These are phyloP conservation scores for Aspergillus transmontanensis DNA, from an alignment of 2,329 filamentous ascomycete genomes.

Conservation along the genomic window DNA sequence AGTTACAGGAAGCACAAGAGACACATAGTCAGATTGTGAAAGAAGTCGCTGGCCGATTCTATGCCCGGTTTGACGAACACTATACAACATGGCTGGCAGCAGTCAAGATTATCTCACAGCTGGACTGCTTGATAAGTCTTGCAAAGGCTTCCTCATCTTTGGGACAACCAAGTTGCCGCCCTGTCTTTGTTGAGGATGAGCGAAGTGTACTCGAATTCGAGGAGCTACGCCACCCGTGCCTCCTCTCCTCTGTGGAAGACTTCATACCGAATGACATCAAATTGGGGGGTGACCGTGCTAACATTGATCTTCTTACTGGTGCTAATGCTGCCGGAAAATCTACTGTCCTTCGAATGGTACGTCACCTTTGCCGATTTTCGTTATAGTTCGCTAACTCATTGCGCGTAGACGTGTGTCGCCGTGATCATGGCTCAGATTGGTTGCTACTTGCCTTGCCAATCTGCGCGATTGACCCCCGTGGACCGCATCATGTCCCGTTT, in stretches of 20 bases:
- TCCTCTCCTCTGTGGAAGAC: slow-evolving; percentile 83
- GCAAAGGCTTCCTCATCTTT: slow-evolving; percentile 84
- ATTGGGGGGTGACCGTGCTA: slow-evolving; percentile 77
- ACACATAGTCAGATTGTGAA: slow-evolving; percentile 89
- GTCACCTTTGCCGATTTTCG: slow-evolving; percentile 27
- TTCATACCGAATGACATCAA: slow-evolving; percentile 96
- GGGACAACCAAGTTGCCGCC: slow-evolving; percentile 85
- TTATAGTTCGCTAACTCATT: slow-evolving; percentile 25
- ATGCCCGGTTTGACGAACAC: slow-evolving; percentile 81
- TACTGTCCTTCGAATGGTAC: slow-evolving; percentile 89
- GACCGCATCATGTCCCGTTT: slow-evolving; percentile 99
- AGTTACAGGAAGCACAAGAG: slow-evolving; percentile 91
- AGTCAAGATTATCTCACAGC: slow-evolving; percentile 85
- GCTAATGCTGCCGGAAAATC: slow-evolving; percentile 98
- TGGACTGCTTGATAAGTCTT: slow-evolving; percentile 92
- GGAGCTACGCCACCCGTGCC: slow-evolving; percentile 92
- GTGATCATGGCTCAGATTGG: slow-evolving; percentile 98
- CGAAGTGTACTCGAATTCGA: slow-evolving; percentile 88
- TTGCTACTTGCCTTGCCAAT: slow-evolving; percentile 83
- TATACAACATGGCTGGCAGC: slow-evolving; percentile 84
- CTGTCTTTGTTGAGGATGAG: slow-evolving; percentile 81
- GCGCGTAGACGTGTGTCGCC: slow-evolving; percentile 76
- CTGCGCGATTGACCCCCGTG: slow-evolving; percentile 81
- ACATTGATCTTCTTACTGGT: slow-evolving; percentile 89
- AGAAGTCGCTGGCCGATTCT: slow-evolving; percentile 81